Conservation (phyloP, 225 moss, liverwort and hornwort species). For the Marchantia paleacea region DNA sequence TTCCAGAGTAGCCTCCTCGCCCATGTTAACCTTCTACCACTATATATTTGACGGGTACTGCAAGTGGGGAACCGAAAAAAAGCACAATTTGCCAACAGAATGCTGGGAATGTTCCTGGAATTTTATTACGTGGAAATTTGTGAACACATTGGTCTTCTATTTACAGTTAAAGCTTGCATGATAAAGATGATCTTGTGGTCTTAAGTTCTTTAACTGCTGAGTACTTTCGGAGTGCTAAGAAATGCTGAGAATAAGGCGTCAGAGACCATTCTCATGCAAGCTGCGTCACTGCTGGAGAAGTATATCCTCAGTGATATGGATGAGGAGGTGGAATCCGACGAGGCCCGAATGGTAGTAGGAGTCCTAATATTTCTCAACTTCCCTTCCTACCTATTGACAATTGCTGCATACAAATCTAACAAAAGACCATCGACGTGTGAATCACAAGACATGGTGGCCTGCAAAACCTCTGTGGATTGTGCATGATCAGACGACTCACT, state of each 20-base stretch:
- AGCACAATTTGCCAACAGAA: not conserved
- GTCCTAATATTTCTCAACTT: too few species aligned
- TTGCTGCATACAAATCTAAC: too few species aligned
- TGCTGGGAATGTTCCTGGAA: not conserved
- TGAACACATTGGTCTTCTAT: not conserved
- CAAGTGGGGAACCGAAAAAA: not conserved
- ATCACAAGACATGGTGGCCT: too few species aligned
- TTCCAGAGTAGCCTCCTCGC: not conserved
- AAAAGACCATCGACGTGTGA: too few species aligned
- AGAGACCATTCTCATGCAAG: conserved; percentile 52
- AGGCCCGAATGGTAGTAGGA: conserved; percentile 44
- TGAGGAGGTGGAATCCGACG: conserved; percentile 62
- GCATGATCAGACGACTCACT: too few species aligned
- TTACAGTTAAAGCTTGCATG: not conserved
- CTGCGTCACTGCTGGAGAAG: conserved; percentile 49
- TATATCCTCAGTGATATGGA: conserved; percentile 60
- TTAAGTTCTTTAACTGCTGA: conserved; percentile 40
- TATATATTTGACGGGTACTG: not conserved
- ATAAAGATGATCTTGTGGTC: not conserved
- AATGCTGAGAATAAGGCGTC: conserved; percentile 65
- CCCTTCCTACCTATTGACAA: too few species aligned
- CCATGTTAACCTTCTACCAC: not conserved
- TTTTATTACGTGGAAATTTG: not conserved
- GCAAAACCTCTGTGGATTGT: too few species aligned
- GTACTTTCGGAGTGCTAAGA: conserved; percentile 69